A percentile compares a stretch with the other conserved stretches of the same genome.
phyloP scores from a whole-genome alignment of 495 filamentous ascomycete species.

The Tuber brumale region DNA sequence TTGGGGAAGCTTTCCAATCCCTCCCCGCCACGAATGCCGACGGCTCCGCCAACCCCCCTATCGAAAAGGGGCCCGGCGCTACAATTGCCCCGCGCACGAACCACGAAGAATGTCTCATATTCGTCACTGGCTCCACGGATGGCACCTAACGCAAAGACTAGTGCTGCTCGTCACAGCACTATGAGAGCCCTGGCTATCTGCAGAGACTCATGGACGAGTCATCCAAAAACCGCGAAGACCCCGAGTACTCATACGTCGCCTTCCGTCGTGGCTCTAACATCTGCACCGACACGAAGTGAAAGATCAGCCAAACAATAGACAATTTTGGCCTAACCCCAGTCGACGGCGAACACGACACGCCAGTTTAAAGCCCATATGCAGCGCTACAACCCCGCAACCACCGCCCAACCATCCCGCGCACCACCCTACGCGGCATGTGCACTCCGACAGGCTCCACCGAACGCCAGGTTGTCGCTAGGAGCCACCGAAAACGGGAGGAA shows the following conservation, averaged over 20 bases:
- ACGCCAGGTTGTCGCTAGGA: constrained; percentile 83
- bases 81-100: constrained; percentile 96
- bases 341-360: background rate
- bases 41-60: constrained; percentile 43
- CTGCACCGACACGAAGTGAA: constrained; percentile 16
- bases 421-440: constrained; percentile 76
- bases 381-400: constrained; percentile 43
- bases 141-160: constrained; percentile 72
- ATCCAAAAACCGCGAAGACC: constrained; percentile 74
- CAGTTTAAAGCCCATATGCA: constrained; percentile 39
- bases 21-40: constrained; percentile 45
- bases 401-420: constrained; percentile 66
- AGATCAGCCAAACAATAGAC: constrained; percentile 9
- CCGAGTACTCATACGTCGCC: constrained; percentile 76
- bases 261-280: constrained; percentile 68
- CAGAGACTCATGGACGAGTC: constrained; percentile 66
- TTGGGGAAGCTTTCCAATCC: constrained; percentile 45
- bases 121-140: constrained; percentile 58
- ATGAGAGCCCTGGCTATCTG: constrained; percentile 71
- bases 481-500: constrained; percentile 68
- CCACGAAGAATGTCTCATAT: constrained; percentile 84
- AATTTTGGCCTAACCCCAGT: constrained; percentile 34
- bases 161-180: constrained; percentile 86
- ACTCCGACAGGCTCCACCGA: constrained; percentile 81
- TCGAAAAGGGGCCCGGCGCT: constrained; percentile 67